Base-by-base conservation (phyloP, 805 yeast genomes). In the Candida corydali region DNA sequence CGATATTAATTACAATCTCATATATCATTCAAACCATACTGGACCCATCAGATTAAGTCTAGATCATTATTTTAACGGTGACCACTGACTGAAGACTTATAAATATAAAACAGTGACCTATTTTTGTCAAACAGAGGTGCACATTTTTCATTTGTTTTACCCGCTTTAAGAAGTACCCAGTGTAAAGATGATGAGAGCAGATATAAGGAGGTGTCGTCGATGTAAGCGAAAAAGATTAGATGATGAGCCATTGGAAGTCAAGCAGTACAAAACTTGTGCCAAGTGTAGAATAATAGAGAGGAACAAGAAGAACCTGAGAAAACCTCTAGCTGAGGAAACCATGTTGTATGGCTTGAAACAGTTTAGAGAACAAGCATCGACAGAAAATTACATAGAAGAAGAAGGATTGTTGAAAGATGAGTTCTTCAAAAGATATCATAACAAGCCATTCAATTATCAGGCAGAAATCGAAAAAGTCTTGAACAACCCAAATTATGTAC, bases 281-380 rank as follows among this genome's bases (percentile, higher is more conserved):
- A 73, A 76, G 43, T 75, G 80, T 49, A 65, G 80, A 40, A 70
- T 73, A 51, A 70, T 75, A 32, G 80, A 75, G 51, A 57, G 80
- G 42, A 57, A 56, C 37, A 58, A 63, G 51, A 67, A 67, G 55
- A 64, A 65, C 50, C 61, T 57, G 55, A 54, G 70, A 25, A 64
- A 66, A 45, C 73, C 73, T 4, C 56, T 66, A 52, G 70, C 71
- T 4, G 73, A 66, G 46, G 73, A 66, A 36, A 65, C 73, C 34
- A 65, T 66, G 66, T 53, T 63, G 19, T 66, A 66, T 41, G 73
- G 73, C 1, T 57, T 66, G 59, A 63, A 63, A 44, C 73, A 66
- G 47, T 64, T 66, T 43, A 63, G 63, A 38, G 67, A 62, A 42
- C 70, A 65, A 44, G 52, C 52, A 45, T 52, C 57, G 35, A 51